phyloP scores from a whole-genome alignment of 257 asterid genomes.

The Primulina eburnea region DNA sequence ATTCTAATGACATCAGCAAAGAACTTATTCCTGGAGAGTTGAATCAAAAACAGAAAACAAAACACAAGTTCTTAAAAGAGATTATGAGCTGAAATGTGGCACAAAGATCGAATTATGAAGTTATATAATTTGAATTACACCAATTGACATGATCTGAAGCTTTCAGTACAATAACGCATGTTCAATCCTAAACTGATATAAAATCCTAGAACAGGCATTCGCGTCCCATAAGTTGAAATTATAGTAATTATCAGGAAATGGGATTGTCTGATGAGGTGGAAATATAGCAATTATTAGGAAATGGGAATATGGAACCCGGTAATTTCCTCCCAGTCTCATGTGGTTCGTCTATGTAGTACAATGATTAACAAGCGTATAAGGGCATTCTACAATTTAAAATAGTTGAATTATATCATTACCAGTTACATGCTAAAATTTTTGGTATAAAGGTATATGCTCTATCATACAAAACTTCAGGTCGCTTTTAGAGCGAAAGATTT shows the following conservation, averaged over 20 bases:
- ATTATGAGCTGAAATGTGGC: not conserved
- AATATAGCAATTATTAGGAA: not conserved
- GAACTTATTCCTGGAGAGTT: constrained; percentile 34
- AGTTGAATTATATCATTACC: not conserved
- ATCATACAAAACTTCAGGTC: constrained; percentile 1
- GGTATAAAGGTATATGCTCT: not conserved
- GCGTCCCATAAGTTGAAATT: not conserved
- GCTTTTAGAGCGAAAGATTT: no score
- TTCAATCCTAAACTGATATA: not conserved
- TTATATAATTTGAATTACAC: not conserved
- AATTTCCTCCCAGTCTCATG: not conserved
- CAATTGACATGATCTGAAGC: no score
- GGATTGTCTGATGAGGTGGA: no score
- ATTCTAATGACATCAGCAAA: constrained; percentile 12
- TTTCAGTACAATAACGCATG: not conserved
- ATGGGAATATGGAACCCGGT: not conserved
- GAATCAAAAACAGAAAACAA: constrained; percentile 9
- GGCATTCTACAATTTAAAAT: not conserved
- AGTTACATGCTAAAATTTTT: not conserved
- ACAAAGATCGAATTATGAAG: not conserved
- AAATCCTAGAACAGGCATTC: not conserved
- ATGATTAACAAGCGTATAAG: not conserved
- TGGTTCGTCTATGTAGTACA: not conserved
- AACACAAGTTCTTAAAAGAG: not conserved
- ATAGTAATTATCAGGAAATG: no score